These are phyloP conservation scores for Corchorus capsularis DNA, from an alignment of 345 rosid species.

Conservation along the genomic window DNA sequence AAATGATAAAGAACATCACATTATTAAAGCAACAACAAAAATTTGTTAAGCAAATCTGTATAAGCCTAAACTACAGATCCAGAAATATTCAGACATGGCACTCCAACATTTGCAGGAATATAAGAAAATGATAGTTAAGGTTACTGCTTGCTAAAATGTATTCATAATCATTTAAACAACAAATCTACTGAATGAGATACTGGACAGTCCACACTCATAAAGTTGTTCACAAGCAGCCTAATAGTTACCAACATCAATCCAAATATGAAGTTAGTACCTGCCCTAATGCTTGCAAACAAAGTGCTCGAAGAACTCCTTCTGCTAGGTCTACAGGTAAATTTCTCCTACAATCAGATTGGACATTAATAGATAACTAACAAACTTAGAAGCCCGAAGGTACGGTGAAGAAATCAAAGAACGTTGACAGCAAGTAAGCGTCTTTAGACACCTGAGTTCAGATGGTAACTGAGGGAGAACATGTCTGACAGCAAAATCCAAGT, in stretches of 20 bases:
- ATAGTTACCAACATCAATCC: conserved; percentile 17
- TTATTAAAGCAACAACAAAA: not conserved
- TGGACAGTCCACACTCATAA: not conserved
- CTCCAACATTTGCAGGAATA: conserved; percentile 8
- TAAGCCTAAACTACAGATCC: not conserved
- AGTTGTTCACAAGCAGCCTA: conserved; percentile 7
- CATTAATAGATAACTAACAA: conserved; percentile 18
- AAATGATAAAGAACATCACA: not conserved
- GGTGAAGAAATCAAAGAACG: conserved; percentile 10
- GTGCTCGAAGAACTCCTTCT: conserved; percentile 91
- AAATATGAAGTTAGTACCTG: conserved; percentile 57
- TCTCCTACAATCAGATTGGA: conserved; percentile 56
- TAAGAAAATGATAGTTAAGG: not conserved
- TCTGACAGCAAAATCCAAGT: conserved; percentile 88
- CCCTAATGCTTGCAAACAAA: conserved; percentile 93
- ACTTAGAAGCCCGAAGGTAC: conserved; percentile 7
- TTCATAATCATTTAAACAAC: not conserved
- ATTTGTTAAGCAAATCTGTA: too few relatives aligned
- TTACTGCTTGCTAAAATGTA: not conserved
- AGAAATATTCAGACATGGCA: not conserved
- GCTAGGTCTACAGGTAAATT: conserved; percentile 88
- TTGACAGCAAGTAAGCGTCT: conserved; percentile 16
- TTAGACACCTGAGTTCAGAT: conserved; percentile 64
- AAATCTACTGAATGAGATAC: not conserved
- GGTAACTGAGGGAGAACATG: conserved; percentile 90